Evolutionary conservation across 345 rosid genomes (phyloP).

Genomic region (Lagerstroemia speciosa): DNA sequence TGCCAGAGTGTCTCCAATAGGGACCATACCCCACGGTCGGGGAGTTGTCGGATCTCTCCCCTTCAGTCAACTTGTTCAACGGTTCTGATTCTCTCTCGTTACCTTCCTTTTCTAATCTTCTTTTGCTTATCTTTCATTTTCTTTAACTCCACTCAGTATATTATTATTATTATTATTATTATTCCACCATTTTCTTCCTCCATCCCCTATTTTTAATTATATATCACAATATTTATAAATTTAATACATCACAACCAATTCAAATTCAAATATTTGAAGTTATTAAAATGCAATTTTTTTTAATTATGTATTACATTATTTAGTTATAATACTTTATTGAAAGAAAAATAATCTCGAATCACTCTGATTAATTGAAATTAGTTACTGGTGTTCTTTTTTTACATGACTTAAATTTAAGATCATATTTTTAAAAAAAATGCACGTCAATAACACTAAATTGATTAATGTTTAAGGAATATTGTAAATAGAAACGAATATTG

Average conservation of each 20-base stretch:
- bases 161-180: neutral
- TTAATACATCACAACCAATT: neutral
- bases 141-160: neutral
- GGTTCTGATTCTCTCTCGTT: conserved; percentile 1
- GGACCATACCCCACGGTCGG: conserved; percentile 42
- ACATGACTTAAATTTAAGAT: too few species aligned
- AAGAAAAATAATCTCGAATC: too few species aligned
- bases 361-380: too few species aligned
- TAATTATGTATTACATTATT: too few species aligned
- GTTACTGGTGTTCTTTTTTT: too few species aligned
- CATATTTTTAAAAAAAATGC: too few species aligned
- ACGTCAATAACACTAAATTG: too few species aligned
- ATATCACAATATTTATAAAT: neutral
- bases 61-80: neutral
- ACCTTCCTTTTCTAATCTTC: neutral
- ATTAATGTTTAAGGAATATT: too few species aligned
- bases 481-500: too few species aligned
- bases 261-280: neutral
- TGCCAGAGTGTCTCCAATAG: conserved; percentile 26
- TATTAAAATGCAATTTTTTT: too few species aligned
- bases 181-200: neutral
- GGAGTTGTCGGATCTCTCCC: conserved; percentile 40
- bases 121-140: neutral
- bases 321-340: too few species aligned
- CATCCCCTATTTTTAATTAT: neutral